Percentiles rank a stretch among this genome's conserved stretches.
Conservation (phyloP, 176 grass and related monocot species). For the Musa itinerans region DNA sequence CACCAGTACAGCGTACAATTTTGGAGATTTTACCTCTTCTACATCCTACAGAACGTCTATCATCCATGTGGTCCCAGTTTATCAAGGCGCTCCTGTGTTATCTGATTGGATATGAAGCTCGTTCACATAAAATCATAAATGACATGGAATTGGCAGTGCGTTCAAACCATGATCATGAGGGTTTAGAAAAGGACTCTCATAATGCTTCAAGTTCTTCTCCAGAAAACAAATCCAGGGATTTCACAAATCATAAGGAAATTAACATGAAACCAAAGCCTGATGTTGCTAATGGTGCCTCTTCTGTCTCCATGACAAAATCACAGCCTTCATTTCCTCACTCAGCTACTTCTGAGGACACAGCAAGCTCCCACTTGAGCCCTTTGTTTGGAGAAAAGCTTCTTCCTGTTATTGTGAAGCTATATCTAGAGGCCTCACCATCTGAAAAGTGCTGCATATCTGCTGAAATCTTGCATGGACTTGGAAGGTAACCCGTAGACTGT, state of each 20-base stretch:
- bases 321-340: conserved; percentile 33
- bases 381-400: conserved; percentile 88
- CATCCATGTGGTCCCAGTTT: conserved; percentile 69
- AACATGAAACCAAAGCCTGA: not conserved
- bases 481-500: conserved; percentile 47
- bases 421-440: conserved; percentile 72
- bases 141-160: not conserved
- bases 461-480: conserved; percentile 74
- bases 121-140: conserved; percentile 31
- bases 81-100: conserved; percentile 77
- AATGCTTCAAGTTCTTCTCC: not conserved
- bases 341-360: conserved; percentile 28
- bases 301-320: conserved; percentile 27
- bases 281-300: conserved; percentile 14
- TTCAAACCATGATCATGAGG: conserved; percentile 1
- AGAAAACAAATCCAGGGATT: not conserved
- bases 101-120: conserved; percentile 55
- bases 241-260: not conserved
- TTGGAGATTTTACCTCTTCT: conserved; percentile 92
- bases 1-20: conserved; percentile 58
- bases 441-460: conserved; percentile 71
- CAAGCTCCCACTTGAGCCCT: conserved; percentile 52
- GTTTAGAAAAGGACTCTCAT: not conserved
- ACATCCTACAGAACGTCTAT: conserved; percentile 43
- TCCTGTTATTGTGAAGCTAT: conserved; percentile 71